Evolutionary conservation across 169 alveolate genomes (phyloP), one percentile per base, ranked within the genome.

Genomic region (Plasmodium gonderi): DNA sequence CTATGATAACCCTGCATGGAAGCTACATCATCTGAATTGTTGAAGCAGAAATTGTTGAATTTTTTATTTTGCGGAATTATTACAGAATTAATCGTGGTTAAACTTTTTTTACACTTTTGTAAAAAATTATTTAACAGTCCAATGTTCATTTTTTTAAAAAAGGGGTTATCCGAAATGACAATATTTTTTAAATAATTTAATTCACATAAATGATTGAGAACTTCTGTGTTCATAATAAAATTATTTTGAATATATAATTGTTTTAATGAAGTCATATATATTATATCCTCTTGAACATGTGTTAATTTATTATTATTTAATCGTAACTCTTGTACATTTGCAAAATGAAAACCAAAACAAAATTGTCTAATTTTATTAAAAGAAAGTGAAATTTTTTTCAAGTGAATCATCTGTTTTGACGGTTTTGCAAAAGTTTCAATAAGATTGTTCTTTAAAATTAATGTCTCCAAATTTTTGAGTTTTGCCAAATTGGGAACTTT

Each of bases 301-400:
- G 77, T 44, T 45, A 83, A 47, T 49, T 83, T 83, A 44, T 83
- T 83, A 51, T 20, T 33, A 76, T 83, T 83, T 83, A 83, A 69
- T 36, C 92, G 54, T 83, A 83, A 72, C 64, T 83, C 92, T 31
- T 83, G 85, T 6, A 83, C 69, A 49, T 72, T 69, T 14, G 83
- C 36, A 72, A 83, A 83, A 26, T 83, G 92, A 64, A 47, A 69
- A 83, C 92, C 83, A 72, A 83, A 83, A 72, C 77, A 83, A 31
- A 83, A 83, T 45, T 83, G 51, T 79, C 97, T 91, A 33, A 95
- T 75, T 38, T 11, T 82, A 80, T 95, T 95, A 80, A 91, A 93
- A 68, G 96, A 89, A 17, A 95, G 93, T 0, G 97, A 90, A 14
- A 95, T 93, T 79, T 95, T 95, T 68, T 72, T 74, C 44, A 95